Conservation (phyloP, 192 early-diverging fungal species). For the Backusella macrospora region DNA sequence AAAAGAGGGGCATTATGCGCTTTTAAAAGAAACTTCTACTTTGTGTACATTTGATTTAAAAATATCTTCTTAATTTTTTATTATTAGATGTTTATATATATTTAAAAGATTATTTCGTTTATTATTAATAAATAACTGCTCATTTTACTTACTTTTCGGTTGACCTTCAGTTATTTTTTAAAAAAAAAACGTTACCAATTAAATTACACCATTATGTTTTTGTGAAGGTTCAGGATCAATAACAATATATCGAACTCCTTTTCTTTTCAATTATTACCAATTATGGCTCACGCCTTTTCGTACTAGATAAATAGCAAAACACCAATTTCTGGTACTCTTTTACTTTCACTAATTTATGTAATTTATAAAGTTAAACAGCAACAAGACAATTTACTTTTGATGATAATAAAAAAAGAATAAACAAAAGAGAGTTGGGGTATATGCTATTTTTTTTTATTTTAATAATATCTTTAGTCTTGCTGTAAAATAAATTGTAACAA, state of each 20-base stretch:
- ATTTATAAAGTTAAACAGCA: constrained; percentile 12
- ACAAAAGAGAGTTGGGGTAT: constrained; percentile 50
- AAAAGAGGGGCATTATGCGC: not conserved
- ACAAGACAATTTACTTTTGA: not conserved
- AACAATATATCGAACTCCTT: not conserved
- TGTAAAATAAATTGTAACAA: constrained; percentile 74
- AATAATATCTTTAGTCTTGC: constrained; percentile 57
- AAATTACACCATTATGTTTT: not conserved
- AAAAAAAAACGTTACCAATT: not conserved
- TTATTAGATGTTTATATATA: too few species aligned
- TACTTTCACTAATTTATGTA: constrained; percentile 16
- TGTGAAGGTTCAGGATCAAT: constrained; percentile 1
- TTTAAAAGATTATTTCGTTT: too few species aligned
- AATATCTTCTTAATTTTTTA: too few species aligned
- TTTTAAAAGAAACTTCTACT: too few species aligned
- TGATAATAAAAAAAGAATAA: not conserved
- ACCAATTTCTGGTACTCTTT: not conserved
- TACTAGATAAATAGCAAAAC: constrained; percentile 1
- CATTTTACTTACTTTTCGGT: too few species aligned
- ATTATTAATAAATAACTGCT: too few species aligned
- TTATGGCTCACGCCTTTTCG: constrained; percentile 18
- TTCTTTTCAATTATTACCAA: not conserved
- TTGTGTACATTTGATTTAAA: too few species aligned
- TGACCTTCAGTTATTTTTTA: too few species aligned
- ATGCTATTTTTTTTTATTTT: constrained; percentile 44